Evolutionary conservation across 805 yeast genomes (phyloP).

Genomic region (Candida endomychidarum): DNA sequence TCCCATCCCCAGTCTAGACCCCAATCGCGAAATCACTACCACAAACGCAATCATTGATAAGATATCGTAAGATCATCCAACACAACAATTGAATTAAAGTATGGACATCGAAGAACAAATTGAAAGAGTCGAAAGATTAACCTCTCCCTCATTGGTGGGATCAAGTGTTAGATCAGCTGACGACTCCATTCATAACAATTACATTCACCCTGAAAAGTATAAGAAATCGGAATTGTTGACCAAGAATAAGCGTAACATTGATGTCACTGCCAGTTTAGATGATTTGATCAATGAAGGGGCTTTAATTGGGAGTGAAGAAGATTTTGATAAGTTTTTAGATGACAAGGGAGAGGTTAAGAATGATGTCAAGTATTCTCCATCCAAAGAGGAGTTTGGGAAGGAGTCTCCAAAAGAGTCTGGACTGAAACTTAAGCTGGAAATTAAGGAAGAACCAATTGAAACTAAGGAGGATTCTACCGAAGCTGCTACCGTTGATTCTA

Average conservation of each 20-base stretch:
- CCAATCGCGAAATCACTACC: too few species aligned
- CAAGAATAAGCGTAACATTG: conserved; percentile 14
- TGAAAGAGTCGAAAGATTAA: conserved; percentile 49
- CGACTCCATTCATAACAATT: conserved; percentile 44
- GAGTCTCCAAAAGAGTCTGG: too few species aligned
- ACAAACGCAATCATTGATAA: too few species aligned
- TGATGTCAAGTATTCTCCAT: conserved; percentile 36
- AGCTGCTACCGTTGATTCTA: conserved; percentile 25
- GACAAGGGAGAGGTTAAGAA: conserved; percentile 52
- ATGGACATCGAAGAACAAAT: conserved; percentile 56
- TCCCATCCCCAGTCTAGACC: too few species aligned
- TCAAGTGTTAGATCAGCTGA: conserved; percentile 50
- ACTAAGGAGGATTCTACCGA: not conserved
- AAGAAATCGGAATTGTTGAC: conserved; percentile 21
- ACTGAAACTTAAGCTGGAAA: not conserved
- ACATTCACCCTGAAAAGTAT: conserved; percentile 45
- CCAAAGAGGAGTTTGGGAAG: too few species aligned
- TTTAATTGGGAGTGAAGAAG: conserved; percentile 49
- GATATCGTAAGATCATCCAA: too few species aligned
- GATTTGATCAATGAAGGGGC: conserved; percentile 51
- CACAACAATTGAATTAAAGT: not conserved
- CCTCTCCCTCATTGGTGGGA: conserved; percentile 54
- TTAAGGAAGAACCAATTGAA: not conserved
- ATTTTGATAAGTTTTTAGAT: conserved; percentile 53
- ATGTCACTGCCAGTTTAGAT: conserved; percentile 52